Base-by-base conservation (phyloP, 352 stramenopile species). In the Phytophthora syringae region DNA sequence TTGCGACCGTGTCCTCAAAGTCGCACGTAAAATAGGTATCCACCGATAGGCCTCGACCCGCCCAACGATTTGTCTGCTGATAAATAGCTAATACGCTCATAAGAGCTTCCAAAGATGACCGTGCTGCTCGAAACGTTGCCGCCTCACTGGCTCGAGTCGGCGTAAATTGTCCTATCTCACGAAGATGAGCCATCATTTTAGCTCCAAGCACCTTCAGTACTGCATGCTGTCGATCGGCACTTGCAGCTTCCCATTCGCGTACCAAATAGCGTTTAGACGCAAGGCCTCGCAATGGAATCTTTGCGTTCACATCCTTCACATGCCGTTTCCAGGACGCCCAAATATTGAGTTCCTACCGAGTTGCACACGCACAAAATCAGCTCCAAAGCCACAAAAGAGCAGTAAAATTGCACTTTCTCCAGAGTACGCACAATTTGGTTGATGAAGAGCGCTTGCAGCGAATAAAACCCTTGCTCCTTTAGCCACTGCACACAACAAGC, bases 401-500 rank as follows among this genome's bases (percentile, higher is more conserved):
- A n/a, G n/a, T n/a, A n/a, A n/a, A n/a, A n/a, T n/a, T n/a, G n/a
- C n/a, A n/a, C n/a, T n/a, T 24, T n/a, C 34, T 34, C 36, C 21
- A 52, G 18, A 52, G 20, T 44, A 84, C 82, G 34, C 64, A 94
- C 86, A 66, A 93, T 88, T 47, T 91, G 84, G 62, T 93, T 92
- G 28, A 86, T 76, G 28, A 94, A 67, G 4, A 93, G 64, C 10
- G 83, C 80, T 37, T 88, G 71, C 2, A 94, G 42, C 9, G 80
- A 80, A 32, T 90, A 90, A 54, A 89, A 95, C 5, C 82, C 80
- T 62, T 75, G 72, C 13, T 64, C 36, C 15, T 76, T 62, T 11
- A 93, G 74, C 87, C 87, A 95, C 85, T 92, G 45, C 15, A 34
- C 32, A 21, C 11, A 57, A 13, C n/a, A 57, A 15, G 51, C 1